Evolutionary conservation across 169 alveolate genomes (phyloP), one percentile per base, ranked within the genome.

Genomic region (Plasmodium gonderi): DNA sequence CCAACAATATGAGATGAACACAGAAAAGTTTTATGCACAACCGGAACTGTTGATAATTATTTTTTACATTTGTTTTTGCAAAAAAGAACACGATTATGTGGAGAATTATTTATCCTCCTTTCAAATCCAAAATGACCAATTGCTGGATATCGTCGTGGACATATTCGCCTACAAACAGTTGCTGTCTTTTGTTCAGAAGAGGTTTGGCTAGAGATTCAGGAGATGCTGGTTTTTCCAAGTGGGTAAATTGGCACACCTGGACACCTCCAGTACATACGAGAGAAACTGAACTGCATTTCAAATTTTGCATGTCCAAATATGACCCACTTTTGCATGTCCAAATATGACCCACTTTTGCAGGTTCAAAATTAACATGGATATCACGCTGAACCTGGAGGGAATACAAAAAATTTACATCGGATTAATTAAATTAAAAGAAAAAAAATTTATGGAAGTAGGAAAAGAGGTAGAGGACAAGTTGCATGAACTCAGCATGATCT

Each of bases 41-140:
- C 93, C 93, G 44, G 93, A 87, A 60, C 45, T 75, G 38, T 14
- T 87, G 45, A 87, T 87, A 20, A 87, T 40, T 3, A 75, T 87
- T 87, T 87, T 87, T 54, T 87, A 75, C 23, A 87, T 87, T 14
- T 87, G 80, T n/a, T 87, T 87, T 44, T 75, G 42, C 36, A 76
- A 87, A 54, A 38, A 47, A 36, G 65, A 75, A 20, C 14, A 40
- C 23, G 69, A 74, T 26, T 87, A 87, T 44, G 12, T 87, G 65
- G 44, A 17, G 36, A 87, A 87, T 45, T 87, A 87, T 60, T 33
- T 76, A 23, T 29, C 51, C 9, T 74, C 87, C 17, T 67, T 87
- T 51, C 69, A 87, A 31, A 75, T 87, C 38, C 14, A 49, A 45
- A 44, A 65, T 44, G 44, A 36, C 5, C 49, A 2, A 1, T 54